phyloP scores from a whole-genome alignment of 2,329 filamentous ascomycete species.

The Cytospora paraplurivora region DNA sequence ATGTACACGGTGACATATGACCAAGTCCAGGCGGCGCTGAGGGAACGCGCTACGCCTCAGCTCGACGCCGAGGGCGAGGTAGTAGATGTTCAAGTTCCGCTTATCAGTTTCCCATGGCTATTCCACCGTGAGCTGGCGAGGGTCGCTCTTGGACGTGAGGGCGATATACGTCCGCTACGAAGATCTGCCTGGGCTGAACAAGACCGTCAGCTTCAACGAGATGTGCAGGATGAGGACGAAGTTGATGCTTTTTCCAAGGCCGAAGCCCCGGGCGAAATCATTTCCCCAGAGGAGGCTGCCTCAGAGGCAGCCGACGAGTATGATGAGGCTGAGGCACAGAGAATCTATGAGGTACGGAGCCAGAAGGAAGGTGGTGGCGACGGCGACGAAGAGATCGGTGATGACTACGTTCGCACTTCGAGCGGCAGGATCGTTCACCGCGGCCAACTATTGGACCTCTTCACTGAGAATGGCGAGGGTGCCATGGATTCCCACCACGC shows the following conservation, averaged over 20 bases:
- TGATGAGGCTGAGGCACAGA: slow-evolving; percentile 2
- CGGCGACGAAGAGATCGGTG: slow-evolving; percentile 22
- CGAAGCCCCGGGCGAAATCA: background rate
- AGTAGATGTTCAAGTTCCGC: slow-evolving; percentile 60
- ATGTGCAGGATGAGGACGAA: background rate
- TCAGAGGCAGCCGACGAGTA: background rate
- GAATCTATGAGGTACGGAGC: background rate
- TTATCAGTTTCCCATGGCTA: slow-evolving; percentile 95
- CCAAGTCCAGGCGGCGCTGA: slow-evolving; percentile 63
- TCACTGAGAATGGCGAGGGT: slow-evolving; percentile 33
- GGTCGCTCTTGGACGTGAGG: slow-evolving; percentile 56
- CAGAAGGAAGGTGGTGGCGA: slow-evolving; percentile 8
- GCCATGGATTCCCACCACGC: slow-evolving; percentile 16
- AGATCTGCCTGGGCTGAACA: background rate
- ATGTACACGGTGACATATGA: slow-evolving; percentile 84
- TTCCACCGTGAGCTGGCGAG: slow-evolving; percentile 72
- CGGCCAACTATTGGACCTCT: slow-evolving; percentile 38
- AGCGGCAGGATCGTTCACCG: slow-evolving; percentile 39
- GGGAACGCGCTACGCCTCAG: slow-evolving; percentile 40
- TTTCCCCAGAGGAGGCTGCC: no score
- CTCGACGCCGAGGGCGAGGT: slow-evolving; percentile 35
- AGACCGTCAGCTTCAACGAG: background rate
- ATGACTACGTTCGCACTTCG: slow-evolving; percentile 32
- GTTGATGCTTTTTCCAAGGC: background rate
- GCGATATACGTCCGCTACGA: background rate